Conservation (phyloP, 2,329 filamentous ascomycete species). For the Xylaria sp. region DNA sequence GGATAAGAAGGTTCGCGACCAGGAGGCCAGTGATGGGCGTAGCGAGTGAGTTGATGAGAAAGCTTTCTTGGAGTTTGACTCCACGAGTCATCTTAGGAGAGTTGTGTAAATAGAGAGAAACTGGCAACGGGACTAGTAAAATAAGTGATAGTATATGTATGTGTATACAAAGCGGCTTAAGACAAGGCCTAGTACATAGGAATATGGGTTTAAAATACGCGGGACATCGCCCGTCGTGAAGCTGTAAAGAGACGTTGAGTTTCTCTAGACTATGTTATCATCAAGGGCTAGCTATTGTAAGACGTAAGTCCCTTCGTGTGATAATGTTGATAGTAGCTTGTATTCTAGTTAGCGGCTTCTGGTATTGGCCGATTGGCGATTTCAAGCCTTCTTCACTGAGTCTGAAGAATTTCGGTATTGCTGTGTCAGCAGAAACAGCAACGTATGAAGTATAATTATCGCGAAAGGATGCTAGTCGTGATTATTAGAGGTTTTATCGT, state of each 20-base stretch:
- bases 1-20: conserved; percentile 62
- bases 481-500: background rate
- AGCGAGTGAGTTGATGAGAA: background rate
- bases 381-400: background rate
- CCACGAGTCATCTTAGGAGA: background rate
- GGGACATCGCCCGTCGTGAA: background rate
- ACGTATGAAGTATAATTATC: background rate
- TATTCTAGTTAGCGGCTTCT: background rate
- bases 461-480: background rate
- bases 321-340: background rate
- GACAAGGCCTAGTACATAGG: background rate
- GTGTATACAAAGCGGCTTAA: background rate
- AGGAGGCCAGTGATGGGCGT: conserved; percentile 48
- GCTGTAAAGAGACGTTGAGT: background rate
- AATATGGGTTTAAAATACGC: background rate
- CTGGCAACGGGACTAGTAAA: conserved; percentile 9
- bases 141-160: background rate
- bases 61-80: background rate
- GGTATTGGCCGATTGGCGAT: background rate
- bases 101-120: conserved; percentile 2
- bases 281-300: background rate
- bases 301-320: background rate
- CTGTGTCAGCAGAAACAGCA: background rate
- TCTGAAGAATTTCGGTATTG: background rate
- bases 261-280: background rate